Conservation (phyloP, 352 stramenopile species). For the Phytophthora foliorum region DNA sequence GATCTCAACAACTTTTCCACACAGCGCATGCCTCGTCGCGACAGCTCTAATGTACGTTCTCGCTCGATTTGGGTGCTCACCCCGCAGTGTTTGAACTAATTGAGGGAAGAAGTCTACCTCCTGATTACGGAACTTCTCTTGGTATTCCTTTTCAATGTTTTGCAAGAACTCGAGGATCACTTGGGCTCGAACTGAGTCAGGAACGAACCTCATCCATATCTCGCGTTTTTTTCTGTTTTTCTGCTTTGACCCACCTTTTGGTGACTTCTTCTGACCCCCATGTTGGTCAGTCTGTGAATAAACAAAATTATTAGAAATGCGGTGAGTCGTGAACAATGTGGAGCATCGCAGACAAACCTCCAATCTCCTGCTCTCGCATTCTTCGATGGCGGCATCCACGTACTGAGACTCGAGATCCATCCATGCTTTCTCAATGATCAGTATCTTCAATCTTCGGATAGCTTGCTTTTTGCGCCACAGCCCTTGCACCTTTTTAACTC, state of each 20-base stretch:
- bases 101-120: conserved; percentile 75
- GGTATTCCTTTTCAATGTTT: conserved; percentile 50
- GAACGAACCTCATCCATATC: conserved; percentile 66
- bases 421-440: conserved; percentile 61
- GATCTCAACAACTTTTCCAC: conserved; percentile 49
- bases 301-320: background rate
- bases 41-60: conserved; percentile 68
- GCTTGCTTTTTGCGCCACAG: conserved; percentile 62
- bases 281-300: conserved; percentile 21
- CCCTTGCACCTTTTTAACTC: conserved; percentile 61
- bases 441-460: conserved; percentile 43
- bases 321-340: too few species aligned
- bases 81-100: conserved; percentile 64
- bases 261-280: conserved; percentile 23
- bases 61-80: conserved; percentile 63
- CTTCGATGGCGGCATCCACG: conserved; percentile 58
- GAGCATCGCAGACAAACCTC: conserved; percentile 33
- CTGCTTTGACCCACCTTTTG: conserved; percentile 29
- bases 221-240: conserved; percentile 31
- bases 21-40: conserved; percentile 49
- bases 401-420: conserved; percentile 55
- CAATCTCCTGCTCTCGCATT: conserved; percentile 45
- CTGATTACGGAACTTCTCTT: conserved; percentile 52
- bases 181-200: conserved; percentile 37
- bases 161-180: conserved; percentile 56